Percentiles rank a stretch among this genome's conserved stretches.
These are phyloP conservation scores for Arthrobotrys pseudoclavata DNA, from an alignment of 2,329 filamentous ascomycete genomes.

Conservation along the genomic window DNA sequence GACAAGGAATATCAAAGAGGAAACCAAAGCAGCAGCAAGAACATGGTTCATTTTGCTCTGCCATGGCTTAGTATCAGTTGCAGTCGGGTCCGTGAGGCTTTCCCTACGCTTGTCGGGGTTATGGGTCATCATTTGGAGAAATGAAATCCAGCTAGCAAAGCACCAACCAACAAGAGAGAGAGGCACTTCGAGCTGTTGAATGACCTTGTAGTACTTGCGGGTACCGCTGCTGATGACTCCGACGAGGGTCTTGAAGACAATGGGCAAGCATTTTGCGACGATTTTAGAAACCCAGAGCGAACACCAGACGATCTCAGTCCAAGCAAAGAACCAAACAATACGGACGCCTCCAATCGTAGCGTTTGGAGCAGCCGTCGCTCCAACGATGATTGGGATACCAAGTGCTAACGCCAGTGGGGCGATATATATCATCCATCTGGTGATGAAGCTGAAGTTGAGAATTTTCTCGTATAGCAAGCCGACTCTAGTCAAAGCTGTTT, in stretches of 20 bases:
- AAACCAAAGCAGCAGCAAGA: constrained; percentile 76
- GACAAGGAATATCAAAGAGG: constrained; percentile 78
- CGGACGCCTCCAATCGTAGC: constrained; percentile 65
- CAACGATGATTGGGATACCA: constrained; percentile 74
- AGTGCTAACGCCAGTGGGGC: constrained; percentile 75
- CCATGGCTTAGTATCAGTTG: constrained; percentile 65
- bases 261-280: constrained; percentile 73
- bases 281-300: constrained; percentile 77
- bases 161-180: constrained; percentile 79
- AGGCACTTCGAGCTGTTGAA: constrained; percentile 75
- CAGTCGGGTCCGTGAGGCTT: constrained; percentile 23
- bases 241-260: constrained; percentile 77
- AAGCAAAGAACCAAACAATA: constrained; percentile 74
- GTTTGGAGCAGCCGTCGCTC: constrained; percentile 64
- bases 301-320: constrained; percentile 76
- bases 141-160: constrained; percentile 74
- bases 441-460: constrained; percentile 74
- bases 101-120: constrained; percentile 61
- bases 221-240: constrained; percentile 79
- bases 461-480: constrained; percentile 77
- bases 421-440: constrained; percentile 78
- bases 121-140: constrained; percentile 67
- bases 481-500: constrained; percentile 74
- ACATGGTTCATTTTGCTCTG: constrained; percentile 72
- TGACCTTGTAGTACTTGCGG: constrained; percentile 77